Evolutionary conservation across 2,329 filamentous ascomycete species (phyloP), one percentile per base, ranked within the genome.

Genomic region (Aspergillus vadensis): DNA sequence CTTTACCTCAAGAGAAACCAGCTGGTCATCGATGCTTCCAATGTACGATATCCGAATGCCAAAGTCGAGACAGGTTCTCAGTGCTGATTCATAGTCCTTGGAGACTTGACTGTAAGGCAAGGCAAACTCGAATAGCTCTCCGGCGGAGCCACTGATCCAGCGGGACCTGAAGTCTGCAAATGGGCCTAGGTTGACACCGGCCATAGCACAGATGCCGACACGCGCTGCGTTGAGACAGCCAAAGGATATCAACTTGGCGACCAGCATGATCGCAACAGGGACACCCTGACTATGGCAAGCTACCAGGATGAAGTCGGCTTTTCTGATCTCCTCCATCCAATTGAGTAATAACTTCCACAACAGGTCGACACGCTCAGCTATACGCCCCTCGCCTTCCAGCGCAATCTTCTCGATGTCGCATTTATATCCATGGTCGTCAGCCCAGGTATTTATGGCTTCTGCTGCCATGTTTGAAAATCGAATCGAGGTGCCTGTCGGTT

Each of bases 231-330:
- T 88, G 30, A 98, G 85, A 66, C 95, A 91, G 2, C 93, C 93
- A 61, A 97, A 88, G 56, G 95, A 90, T 57, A 99, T 93, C 44
- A 99, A 82, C 75, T 97, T 97, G 5, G 93, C 92, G 5, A 98
- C 83, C 3, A 99, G 82, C 88, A 97, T 97, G 61, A 97, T 85
- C 5, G 91, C 89, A 0, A 99, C 95, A 0, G 95, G 95, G 0
- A 98, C 95, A 21, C 95, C 95, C 75, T 99, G 95, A 2, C 92
- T 96, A 75, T 99, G 95, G 62, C 92, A 97, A 2, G 92, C 92
- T n/a, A 99, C 81, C 41, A 99, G 77, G 44, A 99, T 88, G 63
- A 98, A 88, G 76, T 99, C 95, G 0, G 95, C 93, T 56, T 85
- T 85, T 55, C 91, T 88, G 32, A 99, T 90, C 65, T 94, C 89